phyloP scores from a whole-genome alignment of 2,329 filamentous ascomycete genomes.

The Fusarium aywerte region DNA sequence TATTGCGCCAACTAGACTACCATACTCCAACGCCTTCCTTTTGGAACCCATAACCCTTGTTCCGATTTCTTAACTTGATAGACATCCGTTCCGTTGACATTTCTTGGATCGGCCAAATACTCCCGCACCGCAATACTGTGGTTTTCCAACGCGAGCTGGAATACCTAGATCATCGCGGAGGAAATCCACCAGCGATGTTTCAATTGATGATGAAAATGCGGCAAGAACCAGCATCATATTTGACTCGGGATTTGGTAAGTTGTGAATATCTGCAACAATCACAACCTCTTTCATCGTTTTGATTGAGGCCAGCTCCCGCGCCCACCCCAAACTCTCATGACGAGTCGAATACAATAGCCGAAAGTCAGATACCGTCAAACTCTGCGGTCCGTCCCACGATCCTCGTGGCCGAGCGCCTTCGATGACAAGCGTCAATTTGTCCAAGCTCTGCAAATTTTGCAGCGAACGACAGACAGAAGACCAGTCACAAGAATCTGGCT shows the following conservation, averaged over 20 bases:
- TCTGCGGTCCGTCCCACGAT: slow-evolving; percentile 60
- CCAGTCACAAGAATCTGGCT: slow-evolving; percentile 59
- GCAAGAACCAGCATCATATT: slow-evolving; percentile 67
- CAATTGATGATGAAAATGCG: slow-evolving; percentile 69
- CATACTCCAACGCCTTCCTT: not conserved
- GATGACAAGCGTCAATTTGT: slow-evolving; percentile 61
- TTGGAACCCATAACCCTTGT: not conserved
- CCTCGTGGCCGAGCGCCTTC: slow-evolving; percentile 65
- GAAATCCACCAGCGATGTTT: slow-evolving; percentile 65
- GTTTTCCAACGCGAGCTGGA: slow-evolving; percentile 40
- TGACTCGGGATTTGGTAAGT: slow-evolving; percentile 63
- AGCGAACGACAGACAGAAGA: slow-evolving; percentile 64
- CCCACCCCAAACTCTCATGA: slow-evolving; percentile 67
- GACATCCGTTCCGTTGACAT: slow-evolving; percentile 41
- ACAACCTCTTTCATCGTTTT: slow-evolving; percentile 61
- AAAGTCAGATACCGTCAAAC: slow-evolving; percentile 59
- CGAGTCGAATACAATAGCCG: slow-evolving; percentile 56
- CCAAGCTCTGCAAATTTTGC: slow-evolving; percentile 52
- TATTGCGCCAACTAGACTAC: not conserved
- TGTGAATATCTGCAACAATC: slow-evolving; percentile 64
- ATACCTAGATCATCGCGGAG: slow-evolving; percentile 51
- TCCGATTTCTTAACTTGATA: slow-evolving; percentile 22
- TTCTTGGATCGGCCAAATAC: slow-evolving; percentile 42
- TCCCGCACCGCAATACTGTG: slow-evolving; percentile 40
- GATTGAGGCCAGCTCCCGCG: slow-evolving; percentile 63